phyloP scores from a whole-genome alignment of 192 early-diverging fungal genomes.

The Backusella sp. region DNA sequence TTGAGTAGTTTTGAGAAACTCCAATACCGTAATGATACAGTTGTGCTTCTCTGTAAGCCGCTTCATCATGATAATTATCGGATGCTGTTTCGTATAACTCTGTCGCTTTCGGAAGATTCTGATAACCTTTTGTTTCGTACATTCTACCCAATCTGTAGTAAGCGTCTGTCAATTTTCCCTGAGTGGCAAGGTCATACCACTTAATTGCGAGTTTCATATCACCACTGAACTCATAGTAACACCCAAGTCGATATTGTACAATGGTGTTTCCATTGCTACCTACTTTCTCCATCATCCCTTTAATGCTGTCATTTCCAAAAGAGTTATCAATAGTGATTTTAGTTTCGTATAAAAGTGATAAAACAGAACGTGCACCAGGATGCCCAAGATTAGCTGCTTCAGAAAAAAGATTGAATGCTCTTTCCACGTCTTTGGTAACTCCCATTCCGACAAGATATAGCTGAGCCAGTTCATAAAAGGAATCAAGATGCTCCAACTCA shows the following conservation, averaged over 20 bases:
- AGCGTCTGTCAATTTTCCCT: not conserved
- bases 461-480: too few relatives aligned
- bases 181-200: not conserved
- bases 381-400: not conserved
- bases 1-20: not conserved
- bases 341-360: not conserved
- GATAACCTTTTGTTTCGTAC: not conserved
- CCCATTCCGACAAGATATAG: too few relatives aligned
- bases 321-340: not conserved
- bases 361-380: not conserved
- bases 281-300: not conserved
- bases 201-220: not conserved
- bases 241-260: not conserved
- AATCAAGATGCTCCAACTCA: too few relatives aligned
- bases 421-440: too few relatives aligned
- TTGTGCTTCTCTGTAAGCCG: not conserved
- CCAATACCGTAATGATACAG: not conserved
- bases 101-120: not conserved
- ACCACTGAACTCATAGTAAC: not conserved
- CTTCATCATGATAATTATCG: not conserved
- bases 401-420: too few relatives aligned
- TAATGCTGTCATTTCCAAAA: not conserved
- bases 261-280: not conserved
- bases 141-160: not conserved
- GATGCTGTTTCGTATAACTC: not conserved